phyloP scores from a whole-genome alignment of 2,329 filamentous ascomycete species.

The Pseudonectria foliicola region DNA sequence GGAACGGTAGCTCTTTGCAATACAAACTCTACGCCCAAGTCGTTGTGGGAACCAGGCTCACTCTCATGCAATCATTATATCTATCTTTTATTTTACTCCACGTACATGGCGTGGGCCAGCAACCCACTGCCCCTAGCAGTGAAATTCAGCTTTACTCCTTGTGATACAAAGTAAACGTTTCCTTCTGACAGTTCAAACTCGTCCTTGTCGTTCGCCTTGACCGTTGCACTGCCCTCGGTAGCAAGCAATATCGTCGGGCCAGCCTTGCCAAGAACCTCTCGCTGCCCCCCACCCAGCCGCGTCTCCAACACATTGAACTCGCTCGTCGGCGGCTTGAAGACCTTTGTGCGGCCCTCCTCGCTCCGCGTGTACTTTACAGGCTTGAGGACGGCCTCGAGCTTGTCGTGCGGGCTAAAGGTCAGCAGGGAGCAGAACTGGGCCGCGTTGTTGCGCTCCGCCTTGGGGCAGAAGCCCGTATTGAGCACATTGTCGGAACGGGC shows the following conservation, averaged over 20 bases:
- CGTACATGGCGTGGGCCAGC: constrained; percentile 16
- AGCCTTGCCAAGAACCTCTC: constrained; percentile 35
- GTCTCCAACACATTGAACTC: constrained; percentile 65
- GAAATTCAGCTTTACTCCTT: constrained; percentile 15
- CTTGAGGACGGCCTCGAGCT: constrained; percentile 48
- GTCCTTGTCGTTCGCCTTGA: constrained; percentile 11
- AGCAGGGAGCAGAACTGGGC: constrained; percentile 57
- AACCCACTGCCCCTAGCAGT: constrained; percentile 11
- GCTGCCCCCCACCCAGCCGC: constrained; percentile 48
- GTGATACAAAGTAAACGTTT: constrained; percentile 19
- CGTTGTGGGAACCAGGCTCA: no score
- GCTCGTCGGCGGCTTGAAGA: constrained; percentile 60
- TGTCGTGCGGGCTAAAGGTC: constrained; percentile 55
- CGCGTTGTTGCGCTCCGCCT: constrained; percentile 54
- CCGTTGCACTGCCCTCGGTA: constrained; percentile 13
- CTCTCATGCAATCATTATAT: no score
- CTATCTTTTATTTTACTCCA: constrained; percentile 3
- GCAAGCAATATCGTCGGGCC: constrained; percentile 18
- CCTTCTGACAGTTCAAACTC: constrained; percentile 17
- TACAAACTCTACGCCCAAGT: no score
- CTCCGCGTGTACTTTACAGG: constrained; percentile 42
- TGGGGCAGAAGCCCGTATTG: constrained; percentile 67
- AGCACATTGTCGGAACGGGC: constrained; percentile 68
- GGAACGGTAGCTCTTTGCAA: no score
- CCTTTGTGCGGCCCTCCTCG: constrained; percentile 50